Conservation (phyloP, 306 rosid species). For the Benincasa hispida region DNA sequence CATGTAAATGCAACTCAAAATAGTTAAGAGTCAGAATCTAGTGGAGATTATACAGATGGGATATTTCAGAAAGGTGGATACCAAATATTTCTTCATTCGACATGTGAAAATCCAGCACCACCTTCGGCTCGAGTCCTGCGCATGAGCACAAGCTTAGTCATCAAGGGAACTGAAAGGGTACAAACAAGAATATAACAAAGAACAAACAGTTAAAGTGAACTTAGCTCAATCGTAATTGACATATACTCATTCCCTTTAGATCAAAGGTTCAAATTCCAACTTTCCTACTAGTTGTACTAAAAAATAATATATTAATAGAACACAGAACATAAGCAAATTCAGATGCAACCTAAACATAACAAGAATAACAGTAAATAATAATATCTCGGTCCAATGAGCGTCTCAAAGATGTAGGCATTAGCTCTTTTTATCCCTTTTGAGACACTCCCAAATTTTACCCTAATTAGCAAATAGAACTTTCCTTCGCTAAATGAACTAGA, state of each 20-base stretch:
- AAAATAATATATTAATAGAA: too few species aligned
- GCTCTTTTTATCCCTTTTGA: not conserved
- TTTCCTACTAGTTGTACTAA: too few species aligned
- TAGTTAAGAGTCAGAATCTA: not conserved
- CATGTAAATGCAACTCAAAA: not conserved
- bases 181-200: not conserved
- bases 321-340: not conserved
- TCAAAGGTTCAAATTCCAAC: too few species aligned
- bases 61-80: not conserved
- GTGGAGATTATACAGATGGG: not conserved
- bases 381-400: not conserved
- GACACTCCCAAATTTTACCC: not conserved
- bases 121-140: conserved; percentile 71
- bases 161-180: not conserved
- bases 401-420: not conserved
- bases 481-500: not conserved
- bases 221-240: too few species aligned
- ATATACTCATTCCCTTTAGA: too few species aligned
- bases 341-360: not conserved
- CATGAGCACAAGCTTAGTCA: not conserved
- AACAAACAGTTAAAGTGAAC: too few species aligned
- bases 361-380: not conserved
- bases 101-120: conserved; percentile 70
- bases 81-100: conserved; percentile 35
- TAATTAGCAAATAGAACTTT: not conserved